Conservation (phyloP, 805 yeast species). For the Candida ponderosae region DNA sequence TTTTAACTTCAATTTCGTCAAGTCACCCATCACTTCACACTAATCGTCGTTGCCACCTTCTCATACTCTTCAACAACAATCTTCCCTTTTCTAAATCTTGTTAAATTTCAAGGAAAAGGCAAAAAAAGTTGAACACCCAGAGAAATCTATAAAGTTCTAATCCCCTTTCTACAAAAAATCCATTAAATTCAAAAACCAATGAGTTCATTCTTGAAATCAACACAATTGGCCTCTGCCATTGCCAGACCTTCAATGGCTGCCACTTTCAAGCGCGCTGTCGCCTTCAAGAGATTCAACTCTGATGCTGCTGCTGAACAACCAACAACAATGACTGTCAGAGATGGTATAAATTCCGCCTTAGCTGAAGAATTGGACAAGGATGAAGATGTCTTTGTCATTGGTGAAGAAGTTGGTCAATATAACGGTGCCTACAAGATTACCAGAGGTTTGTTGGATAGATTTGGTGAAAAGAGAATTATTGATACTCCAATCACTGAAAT, state of each 20-base stretch:
- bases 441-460: slow-evolving; percentile 89
- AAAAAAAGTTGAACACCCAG: too few relatives aligned
- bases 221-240: slow-evolving; percentile 9
- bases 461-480: slow-evolving; percentile 87
- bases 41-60: too few relatives aligned
- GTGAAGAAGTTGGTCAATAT: slow-evolving; percentile 99
- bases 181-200: too few relatives aligned
- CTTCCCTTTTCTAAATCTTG: too few relatives aligned
- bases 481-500: slow-evolving; percentile 99
- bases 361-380: slow-evolving; percentile 98
- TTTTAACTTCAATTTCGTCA: too few relatives aligned
- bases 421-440: slow-evolving; percentile 99
- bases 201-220: slow-evolving; percentile 2
- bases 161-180: too few relatives aligned
- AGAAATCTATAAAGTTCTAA: too few relatives aligned
- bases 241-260: not conserved
- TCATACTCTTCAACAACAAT: too few relatives aligned
- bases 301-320: slow-evolving; percentile 39
- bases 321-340: slow-evolving; percentile 82
- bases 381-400: slow-evolving; percentile 89
- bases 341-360: slow-evolving; percentile 89
- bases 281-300: slow-evolving; percentile 4
- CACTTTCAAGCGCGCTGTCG: slow-evolving; percentile 10
- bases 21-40: too few relatives aligned
- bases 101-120: too few relatives aligned